phyloP scores from a whole-genome alignment of 345 rosid genomes.

The Jatropha curcas region DNA sequence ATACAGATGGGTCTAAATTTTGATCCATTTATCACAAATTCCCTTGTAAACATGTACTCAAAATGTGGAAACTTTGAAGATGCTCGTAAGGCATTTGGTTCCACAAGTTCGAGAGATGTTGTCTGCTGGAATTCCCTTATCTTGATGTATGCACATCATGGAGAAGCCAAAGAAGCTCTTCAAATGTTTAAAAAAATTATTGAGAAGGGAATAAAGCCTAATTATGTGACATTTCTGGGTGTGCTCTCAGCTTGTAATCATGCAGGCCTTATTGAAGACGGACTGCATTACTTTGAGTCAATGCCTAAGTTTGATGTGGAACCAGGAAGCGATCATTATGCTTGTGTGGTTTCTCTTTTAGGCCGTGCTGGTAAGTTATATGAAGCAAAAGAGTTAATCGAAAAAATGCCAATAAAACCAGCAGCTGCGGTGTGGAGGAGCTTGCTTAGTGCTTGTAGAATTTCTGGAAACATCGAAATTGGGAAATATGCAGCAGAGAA shows the following conservation, averaged over 20 bases:
- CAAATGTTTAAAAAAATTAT: conserved; percentile 54
- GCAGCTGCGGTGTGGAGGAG: conserved; percentile 67
- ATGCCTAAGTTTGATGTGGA: conserved; percentile 58
- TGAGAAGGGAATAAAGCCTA: conserved; percentile 55
- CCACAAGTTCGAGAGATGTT: conserved; percentile 42
- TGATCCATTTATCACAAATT: conserved; percentile 56
- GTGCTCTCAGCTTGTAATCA: conserved; percentile 79
- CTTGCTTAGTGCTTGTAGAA: conserved; percentile 60
- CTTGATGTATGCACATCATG: conserved; percentile 65
- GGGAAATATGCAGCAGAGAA: conserved; percentile 66
- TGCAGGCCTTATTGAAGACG: conserved; percentile 65
- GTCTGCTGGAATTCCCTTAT: conserved; percentile 81
- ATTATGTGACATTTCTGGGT: conserved; percentile 65
- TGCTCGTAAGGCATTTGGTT: conserved; percentile 51
- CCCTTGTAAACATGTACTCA: conserved; percentile 73
- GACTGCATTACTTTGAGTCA: conserved; percentile 44
- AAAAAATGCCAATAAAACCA: conserved; percentile 54
- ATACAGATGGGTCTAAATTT: conserved; percentile 44
- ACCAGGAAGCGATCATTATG: conserved; percentile 69
- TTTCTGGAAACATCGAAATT: conserved; percentile 49
- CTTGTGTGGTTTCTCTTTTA: conserved; percentile 63
- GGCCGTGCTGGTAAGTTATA: conserved; percentile 60
- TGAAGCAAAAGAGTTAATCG: conserved; percentile 62
- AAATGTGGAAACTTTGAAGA: conserved; percentile 71
- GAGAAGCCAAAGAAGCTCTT: conserved; percentile 59